Evolutionary conservation across 805 yeast genomes (phyloP).

Genomic region (Candida sphagnicola): DNA sequence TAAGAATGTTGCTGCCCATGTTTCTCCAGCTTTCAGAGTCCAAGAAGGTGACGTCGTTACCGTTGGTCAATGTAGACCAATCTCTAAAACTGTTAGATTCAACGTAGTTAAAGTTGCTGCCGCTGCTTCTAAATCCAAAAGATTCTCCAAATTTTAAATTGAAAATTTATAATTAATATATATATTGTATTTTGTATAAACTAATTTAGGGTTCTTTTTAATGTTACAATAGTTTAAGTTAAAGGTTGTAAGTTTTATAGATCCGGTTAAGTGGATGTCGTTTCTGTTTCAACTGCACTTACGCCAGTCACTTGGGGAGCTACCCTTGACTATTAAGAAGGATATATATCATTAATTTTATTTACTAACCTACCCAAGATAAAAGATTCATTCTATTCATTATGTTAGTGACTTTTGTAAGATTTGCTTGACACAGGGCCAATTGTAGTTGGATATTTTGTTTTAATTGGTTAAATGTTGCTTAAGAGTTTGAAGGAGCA

Average conservation of each 20-base stretch:
- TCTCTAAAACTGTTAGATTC: conserved; percentile 99
- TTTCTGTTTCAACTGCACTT: no score
- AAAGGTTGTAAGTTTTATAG: no score
- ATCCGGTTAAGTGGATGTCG: no score
- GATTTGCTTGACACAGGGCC: no score
- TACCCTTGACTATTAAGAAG: no score
- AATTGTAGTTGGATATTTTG: no score
- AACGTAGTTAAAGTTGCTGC: conserved; percentile 95
- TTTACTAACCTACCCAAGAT: background rate
- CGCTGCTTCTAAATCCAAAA: conserved; percentile 86
- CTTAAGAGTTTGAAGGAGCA: conserved; percentile 51
- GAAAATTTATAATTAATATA: conserved; percentile 4
- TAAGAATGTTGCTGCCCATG: conserved; percentile 99
- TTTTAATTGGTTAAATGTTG: no score
- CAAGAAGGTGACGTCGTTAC: conserved; percentile 98
- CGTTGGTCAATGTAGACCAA: conserved; percentile 99
- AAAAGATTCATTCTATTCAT: no score
- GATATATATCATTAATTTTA: no score
- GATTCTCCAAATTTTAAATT: conserved; percentile 91
- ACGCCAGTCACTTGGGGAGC: no score
- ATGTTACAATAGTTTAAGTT: conserved; percentile 14
- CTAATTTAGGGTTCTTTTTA: conserved; percentile 7
- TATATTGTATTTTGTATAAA: background rate
- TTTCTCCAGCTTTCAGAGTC: conserved; percentile 99
- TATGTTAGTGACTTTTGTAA: no score